phyloP scores from a whole-genome alignment of 176 grass and related monocot species.

The Oryza meyeriana region DNA sequence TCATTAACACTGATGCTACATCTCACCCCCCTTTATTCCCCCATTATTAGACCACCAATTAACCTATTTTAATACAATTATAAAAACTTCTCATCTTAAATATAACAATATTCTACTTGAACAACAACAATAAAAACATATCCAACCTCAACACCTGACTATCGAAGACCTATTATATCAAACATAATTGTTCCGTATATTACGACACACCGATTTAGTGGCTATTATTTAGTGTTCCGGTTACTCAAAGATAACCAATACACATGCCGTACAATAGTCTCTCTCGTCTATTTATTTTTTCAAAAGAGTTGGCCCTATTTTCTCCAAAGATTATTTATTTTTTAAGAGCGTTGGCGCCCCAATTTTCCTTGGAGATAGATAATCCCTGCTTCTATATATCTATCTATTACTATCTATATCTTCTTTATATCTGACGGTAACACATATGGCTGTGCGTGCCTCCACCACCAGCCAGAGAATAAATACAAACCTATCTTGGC shows the following conservation, averaged over 20 bases:
- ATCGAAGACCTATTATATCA: background rate
- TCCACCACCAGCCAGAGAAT: background rate
- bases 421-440: conserved; percentile 46
- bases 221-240: no score
- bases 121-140: background rate
- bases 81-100: background rate
- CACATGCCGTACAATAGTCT: background rate
- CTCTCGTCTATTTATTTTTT: background rate
- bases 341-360: no score
- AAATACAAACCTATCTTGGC: background rate
- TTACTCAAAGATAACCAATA: no score
- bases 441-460: conserved; percentile 31
- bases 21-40: background rate
- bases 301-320: no score
- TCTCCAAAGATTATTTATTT: background rate
- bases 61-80: background rate
- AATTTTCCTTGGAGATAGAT: background rate
- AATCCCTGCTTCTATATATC: background rate
- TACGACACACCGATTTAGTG: no score
- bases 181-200: no score
- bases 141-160: background rate
- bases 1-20: background rate
- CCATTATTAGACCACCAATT: background rate
- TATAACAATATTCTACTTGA: background rate
- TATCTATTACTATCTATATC: conserved; percentile 40